phyloP scores from a whole-genome alignment of 139 green algal species.

The Pleodorina starrii region DNA sequence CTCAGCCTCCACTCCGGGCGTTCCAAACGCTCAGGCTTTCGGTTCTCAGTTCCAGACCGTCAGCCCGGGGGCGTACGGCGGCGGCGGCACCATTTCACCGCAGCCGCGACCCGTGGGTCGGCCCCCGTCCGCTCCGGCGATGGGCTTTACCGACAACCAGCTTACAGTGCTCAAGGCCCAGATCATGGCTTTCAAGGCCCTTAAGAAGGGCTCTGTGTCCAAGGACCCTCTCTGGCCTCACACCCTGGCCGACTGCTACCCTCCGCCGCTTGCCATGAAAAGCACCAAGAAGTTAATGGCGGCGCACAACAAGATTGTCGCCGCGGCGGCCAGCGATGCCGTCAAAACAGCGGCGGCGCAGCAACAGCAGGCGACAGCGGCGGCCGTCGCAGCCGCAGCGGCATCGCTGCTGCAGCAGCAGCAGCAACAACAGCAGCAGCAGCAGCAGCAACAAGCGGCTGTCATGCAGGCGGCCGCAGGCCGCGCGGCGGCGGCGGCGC shows the following conservation, averaged over 20 bases:
- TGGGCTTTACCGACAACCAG: constrained; percentile 70
- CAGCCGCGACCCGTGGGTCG: constrained; percentile 30
- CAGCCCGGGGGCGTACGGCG: background rate
- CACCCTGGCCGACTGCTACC: background rate
- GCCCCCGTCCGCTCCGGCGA: constrained; percentile 29
- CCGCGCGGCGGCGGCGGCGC: constrained; percentile 2
- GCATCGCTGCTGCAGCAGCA: constrained; percentile 2
- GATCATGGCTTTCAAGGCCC: constrained; percentile 68
- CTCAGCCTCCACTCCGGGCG: background rate
- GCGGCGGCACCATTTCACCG: background rate
- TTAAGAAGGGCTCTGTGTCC: constrained; percentile 56
- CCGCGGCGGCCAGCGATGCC: background rate
- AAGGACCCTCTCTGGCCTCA: constrained; percentile 17
- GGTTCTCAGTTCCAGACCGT: background rate
- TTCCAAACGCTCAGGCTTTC: background rate
- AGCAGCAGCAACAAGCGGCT: background rate
- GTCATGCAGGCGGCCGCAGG: background rate
- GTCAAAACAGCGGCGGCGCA: background rate
- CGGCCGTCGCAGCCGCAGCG: background rate
- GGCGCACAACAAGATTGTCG: constrained; percentile 10
- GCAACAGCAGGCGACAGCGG: background rate
- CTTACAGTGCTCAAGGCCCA: constrained; percentile 64
- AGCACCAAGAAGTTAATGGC: constrained; percentile 20
- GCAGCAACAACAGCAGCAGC: constrained; percentile 27
- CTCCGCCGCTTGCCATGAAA: constrained; percentile 15